A percentile compares a stretch with the other conserved stretches of the same genome.
Conservation (phyloP, 108 stramenopile genomes). For the Cyclotella cryptica region DNA sequence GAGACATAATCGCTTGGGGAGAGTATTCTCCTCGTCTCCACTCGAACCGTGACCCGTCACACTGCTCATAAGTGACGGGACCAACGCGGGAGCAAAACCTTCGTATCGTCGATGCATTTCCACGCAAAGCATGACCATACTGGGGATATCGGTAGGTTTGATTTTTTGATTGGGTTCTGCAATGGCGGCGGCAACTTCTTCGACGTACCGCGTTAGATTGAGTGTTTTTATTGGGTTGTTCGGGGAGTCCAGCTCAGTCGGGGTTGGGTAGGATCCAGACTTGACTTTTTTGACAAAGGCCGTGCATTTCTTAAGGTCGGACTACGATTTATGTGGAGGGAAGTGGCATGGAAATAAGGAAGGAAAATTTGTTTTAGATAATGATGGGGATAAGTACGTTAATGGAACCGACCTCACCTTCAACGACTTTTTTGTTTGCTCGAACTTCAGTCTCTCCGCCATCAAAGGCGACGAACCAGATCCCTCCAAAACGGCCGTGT, state of each 20-base stretch:
- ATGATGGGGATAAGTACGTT: too few relatives aligned
- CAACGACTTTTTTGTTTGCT: constrained; percentile 77
- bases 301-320: constrained; percentile 95
- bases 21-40: constrained; percentile 52
- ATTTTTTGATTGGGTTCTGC: constrained; percentile 75
- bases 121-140: constrained; percentile 66
- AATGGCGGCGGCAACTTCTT: constrained; percentile 91
- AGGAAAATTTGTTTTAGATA: not conserved
- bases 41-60: constrained; percentile 43
- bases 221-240: constrained; percentile 68
- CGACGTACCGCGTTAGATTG: constrained; percentile 94
- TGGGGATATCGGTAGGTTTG: constrained; percentile 71
- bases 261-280: constrained; percentile 63
- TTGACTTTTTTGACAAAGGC: constrained; percentile 96
- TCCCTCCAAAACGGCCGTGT: constrained; percentile 11
- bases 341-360: not conserved
- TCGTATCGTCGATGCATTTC: constrained; percentile 79
- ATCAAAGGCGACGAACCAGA: constrained; percentile 12
- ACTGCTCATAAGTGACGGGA: constrained; percentile 57
- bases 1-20: constrained; percentile 68
- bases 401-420: constrained; percentile 70
- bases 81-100: constrained; percentile 58
- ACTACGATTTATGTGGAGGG: constrained; percentile 7
- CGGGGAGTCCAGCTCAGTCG: constrained; percentile 54
- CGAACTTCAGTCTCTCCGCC: constrained; percentile 61